Evolutionary conservation across 305 asterid species (phyloP).

Genomic region (Plantago rigida): DNA sequence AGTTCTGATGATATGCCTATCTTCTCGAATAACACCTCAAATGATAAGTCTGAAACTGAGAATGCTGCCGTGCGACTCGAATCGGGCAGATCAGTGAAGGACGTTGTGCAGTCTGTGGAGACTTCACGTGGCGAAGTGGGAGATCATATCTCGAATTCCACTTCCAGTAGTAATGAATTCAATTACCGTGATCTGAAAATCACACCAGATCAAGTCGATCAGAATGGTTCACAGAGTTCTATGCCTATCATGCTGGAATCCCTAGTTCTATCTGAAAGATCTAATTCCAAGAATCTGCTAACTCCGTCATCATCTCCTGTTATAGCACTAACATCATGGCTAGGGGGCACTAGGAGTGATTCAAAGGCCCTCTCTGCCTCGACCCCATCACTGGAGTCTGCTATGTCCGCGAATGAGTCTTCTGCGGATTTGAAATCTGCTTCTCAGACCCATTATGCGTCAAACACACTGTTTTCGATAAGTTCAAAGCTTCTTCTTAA

Average conservation of each 20-base stretch:
- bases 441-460: conserved; percentile 49
- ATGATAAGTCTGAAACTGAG: conserved; percentile 39
- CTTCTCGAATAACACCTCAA: conserved; percentile 30
- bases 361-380: conserved; percentile 48
- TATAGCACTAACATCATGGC: conserved; percentile 34
- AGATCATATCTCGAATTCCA: conserved; percentile 46
- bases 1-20: conserved; percentile 75
- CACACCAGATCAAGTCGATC: conserved; percentile 41
- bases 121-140: conserved; percentile 44
- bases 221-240: conserved; percentile 56
- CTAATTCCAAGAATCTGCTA: conserved; percentile 45
- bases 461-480: conserved; percentile 42
- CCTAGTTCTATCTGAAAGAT: conserved; percentile 66
- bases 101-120: conserved; percentile 38
- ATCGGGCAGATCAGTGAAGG: conserved; percentile 39
- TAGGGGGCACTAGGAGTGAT: conserved; percentile 41
- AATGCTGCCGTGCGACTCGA: conserved; percentile 33
- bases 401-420: conserved; percentile 45
- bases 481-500: conserved; percentile 76
- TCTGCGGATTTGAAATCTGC: conserved; percentile 46
- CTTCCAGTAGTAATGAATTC: conserved; percentile 49
- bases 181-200: conserved; percentile 46
- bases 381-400: conserved; percentile 59
- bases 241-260: conserved; percentile 48
- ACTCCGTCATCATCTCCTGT: conserved; percentile 69